These are phyloP conservation scores for Ophiobolus disseminans DNA, from an alignment of 2,329 filamentous ascomycete species.

Conservation along the genomic window DNA sequence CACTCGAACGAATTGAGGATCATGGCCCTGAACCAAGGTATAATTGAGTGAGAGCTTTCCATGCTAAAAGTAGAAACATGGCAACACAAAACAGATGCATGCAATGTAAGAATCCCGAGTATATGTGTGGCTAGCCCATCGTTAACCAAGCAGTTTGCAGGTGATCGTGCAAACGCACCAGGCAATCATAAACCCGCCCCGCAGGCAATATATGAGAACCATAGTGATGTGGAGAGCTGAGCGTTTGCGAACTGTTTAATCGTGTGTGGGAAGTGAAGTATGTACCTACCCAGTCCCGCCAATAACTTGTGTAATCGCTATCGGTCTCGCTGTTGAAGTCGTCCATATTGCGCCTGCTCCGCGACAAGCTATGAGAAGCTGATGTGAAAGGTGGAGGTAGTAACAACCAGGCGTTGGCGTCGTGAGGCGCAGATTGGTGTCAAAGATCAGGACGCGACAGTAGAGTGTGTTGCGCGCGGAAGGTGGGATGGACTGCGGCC, in stretches of 20 bases:
- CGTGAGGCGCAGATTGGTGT: background rate
- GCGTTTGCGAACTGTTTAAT: background rate
- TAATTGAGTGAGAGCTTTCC: background rate
- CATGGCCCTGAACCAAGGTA: slow-evolving; percentile 6
- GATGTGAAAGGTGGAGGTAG: slow-evolving; percentile 8
- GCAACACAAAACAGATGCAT: slow-evolving; percentile 7
- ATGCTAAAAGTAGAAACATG: slow-evolving; percentile 9
- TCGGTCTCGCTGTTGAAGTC: slow-evolving; percentile 98
- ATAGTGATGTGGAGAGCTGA: too few species aligned
- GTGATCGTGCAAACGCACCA: background rate
- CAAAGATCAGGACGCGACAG: slow-evolving; percentile 22
- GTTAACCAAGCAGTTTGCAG: background rate
- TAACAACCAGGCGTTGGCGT: slow-evolving; percentile 10
- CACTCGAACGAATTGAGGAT: slow-evolving; percentile 1
- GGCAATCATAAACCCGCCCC: background rate
- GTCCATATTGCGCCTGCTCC: slow-evolving; percentile 70
- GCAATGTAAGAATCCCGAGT: slow-evolving; percentile 9
- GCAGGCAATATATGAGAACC: too few species aligned
- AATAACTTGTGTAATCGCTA: slow-evolving; percentile 99
- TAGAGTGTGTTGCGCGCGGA: slow-evolving; percentile 28
- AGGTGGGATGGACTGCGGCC: slow-evolving; percentile 21
- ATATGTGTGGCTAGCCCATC: slow-evolving; percentile 3
- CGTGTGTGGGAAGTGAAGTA: slow-evolving; percentile 14
- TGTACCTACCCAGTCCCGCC: slow-evolving; percentile 98
- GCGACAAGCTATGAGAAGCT: background rate